Evolutionary conservation across 129 eudicot genomes (phyloP), one percentile per base, ranked within the genome.

Genomic region (Apium graveolens): DNA sequence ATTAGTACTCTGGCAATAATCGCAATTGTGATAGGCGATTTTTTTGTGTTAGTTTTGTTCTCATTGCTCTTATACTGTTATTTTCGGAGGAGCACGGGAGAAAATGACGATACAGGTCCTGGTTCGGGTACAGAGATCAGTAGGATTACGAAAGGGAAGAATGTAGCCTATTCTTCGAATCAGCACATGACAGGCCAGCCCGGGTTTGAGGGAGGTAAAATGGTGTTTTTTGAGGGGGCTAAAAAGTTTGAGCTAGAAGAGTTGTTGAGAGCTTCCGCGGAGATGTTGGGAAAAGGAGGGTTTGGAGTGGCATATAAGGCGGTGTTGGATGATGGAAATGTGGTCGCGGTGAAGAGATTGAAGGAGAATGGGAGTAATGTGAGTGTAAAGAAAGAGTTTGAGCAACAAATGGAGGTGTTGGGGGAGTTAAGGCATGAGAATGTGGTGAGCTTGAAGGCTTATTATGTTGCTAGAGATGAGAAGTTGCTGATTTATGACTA

Each of bases 251-350:
- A 92, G 91, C 77, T 96, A 39, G 99, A 96, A 86, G 99, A 96
- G 41, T 85, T 96, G 88, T 68, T 96, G 48, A 85, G 91, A 35
- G 99, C 99, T 7, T 96, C 99, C 49, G 97, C 99, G 48, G 99
- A 96, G 75, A 92, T 92, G 96, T 69, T 96, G 85, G 97, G 99
- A 9, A 96, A 89, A 85, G 99, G 99, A 4, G 93, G 93, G 48
- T 86, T 92, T 1, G 99, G 99, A 82, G 92, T 96, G 82, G 92
- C 92, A 48, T 96, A 96, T 32, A 96, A 96, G 91, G 97, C 99
- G 38, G 86, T 92, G 83, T 68, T 96, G 81, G 97, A 92, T 16
- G 97, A 96, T 76, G 97, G 99, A 0, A 76, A 72, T 80, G 89
- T 90, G 79, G 99, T 96, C 55, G 99, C 93, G 6, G 99, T 96